These are phyloP conservation scores for Pouteria glomerata DNA, from an alignment of 148 eudicot species.

Conservation along the genomic window DNA sequence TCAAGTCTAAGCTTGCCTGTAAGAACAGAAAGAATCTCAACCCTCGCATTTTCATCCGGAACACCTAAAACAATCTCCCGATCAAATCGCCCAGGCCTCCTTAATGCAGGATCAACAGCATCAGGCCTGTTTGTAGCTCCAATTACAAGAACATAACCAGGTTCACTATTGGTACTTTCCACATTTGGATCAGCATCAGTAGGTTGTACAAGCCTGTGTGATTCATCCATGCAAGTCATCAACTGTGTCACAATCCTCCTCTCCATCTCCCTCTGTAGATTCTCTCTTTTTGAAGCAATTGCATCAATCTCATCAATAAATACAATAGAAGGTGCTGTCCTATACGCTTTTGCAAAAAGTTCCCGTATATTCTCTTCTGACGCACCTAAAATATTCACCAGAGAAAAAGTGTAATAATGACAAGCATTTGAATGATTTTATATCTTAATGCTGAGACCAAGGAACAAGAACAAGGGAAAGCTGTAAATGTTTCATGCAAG, in stretches of 20 bases:
- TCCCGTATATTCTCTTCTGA: conserved; percentile 85
- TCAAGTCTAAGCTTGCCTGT: conserved; percentile 56
- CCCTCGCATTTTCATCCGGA: conserved; percentile 86
- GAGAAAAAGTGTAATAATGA: background rate
- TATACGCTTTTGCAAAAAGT: conserved; percentile 75
- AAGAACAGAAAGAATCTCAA: conserved; percentile 62
- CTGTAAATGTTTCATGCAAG: background rate
- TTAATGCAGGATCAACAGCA: conserved; percentile 80
- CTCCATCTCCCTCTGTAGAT: conserved; percentile 84
- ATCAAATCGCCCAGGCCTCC: conserved; percentile 88
- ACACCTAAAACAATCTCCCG: conserved; percentile 74
- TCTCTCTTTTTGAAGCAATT: conserved; percentile 93
- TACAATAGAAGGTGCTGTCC: conserved; percentile 91
- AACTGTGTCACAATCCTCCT: conserved; percentile 85
- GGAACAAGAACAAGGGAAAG: background rate
- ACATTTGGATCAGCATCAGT: conserved; percentile 22
- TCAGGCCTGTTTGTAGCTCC: conserved; percentile 95
- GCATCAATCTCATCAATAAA: conserved; percentile 97
- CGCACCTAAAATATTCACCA: conserved; percentile 47
- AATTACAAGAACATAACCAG: conserved; percentile 70
- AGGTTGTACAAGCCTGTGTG: conserved; percentile 38
- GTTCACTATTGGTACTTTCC: conserved; percentile 23
- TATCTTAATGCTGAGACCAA: background rate
- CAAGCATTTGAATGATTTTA: background rate
- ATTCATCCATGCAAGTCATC: conserved; percentile 92